These are phyloP conservation scores for Takashimella tepidaria DNA, from an alignment of 1,284 basidiomycete genomes.

Conservation along the genomic window DNA sequence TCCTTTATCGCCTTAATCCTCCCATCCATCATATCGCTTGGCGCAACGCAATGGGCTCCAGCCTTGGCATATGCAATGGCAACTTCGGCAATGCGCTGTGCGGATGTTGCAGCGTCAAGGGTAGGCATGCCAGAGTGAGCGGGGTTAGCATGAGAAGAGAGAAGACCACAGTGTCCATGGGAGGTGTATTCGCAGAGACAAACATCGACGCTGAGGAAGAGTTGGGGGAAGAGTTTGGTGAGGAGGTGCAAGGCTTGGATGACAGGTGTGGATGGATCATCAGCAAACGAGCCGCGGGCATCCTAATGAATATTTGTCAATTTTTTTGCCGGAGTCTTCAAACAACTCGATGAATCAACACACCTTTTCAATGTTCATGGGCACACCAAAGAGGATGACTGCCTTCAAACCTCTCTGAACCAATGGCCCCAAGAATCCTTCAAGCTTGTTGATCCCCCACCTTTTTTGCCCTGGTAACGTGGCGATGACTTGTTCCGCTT, in stretches of 20 bases:
- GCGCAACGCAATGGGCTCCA: conserved; percentile 95
- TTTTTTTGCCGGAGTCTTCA: neutral
- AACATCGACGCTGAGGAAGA: conserved; percentile 90
- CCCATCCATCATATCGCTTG: conserved; percentile 99
- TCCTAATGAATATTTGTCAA: conserved; percentile 59
- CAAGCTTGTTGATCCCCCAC: conserved; percentile 93
- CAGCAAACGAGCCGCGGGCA: conserved; percentile 73
- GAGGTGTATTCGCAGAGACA: conserved; percentile 99
- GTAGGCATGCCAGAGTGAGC: conserved; percentile 35
- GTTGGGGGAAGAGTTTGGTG: conserved; percentile 66
- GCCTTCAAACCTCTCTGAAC: conserved; percentile 84
- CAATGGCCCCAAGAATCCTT: conserved; percentile 78
- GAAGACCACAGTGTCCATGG: conserved; percentile 92
- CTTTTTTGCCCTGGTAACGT: conserved; percentile 57
- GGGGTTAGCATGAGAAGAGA: conserved; percentile 48
- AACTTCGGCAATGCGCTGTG: conserved; percentile 82
- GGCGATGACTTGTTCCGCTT: conserved; percentile 33
- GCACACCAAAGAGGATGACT: conserved; percentile 96
- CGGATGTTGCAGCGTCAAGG: conserved; percentile 64
- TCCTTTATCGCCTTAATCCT: conserved; percentile 85
- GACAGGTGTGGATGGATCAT: conserved; percentile 85
- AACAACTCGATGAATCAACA: conserved; percentile 20
- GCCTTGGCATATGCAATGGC: conserved; percentile 88
- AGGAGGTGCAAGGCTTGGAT: conserved; percentile 82
- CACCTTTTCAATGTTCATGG: conserved; percentile 76